phyloP scores from a whole-genome alignment of 2,329 filamentous ascomycete genomes.

The Claviceps fusiformis region DNA sequence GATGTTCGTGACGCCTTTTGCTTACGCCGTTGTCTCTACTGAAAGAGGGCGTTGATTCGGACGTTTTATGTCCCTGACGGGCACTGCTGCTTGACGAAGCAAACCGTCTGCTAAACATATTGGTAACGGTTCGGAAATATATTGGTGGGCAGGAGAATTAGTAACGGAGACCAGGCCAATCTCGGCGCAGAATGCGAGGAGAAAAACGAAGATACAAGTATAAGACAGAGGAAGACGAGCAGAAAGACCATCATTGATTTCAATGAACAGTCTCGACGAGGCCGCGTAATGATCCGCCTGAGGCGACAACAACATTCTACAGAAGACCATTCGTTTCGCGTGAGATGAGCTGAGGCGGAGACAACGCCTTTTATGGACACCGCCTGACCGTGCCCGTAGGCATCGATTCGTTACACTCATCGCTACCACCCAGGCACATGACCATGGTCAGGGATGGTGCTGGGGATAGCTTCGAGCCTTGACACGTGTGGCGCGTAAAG shows the following conservation, averaged over 20 bases:
- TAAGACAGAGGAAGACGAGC: neutral
- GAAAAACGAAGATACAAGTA: neutral
- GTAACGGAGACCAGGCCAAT: neutral
- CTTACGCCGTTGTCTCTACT: conserved; percentile 39
- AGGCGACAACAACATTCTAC: neutral
- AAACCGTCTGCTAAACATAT: conserved; percentile 36
- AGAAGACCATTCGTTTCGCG: neutral
- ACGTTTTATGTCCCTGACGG: conserved; percentile 35
- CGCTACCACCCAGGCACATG: neutral
- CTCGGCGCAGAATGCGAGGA: neutral
- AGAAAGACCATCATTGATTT: neutral
- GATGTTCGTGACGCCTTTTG: conserved; percentile 40
- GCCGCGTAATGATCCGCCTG: neutral
- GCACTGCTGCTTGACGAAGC: conserved; percentile 37
- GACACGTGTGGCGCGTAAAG: conserved; percentile 7
- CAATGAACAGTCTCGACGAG: neutral
- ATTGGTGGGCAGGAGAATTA: neutral
- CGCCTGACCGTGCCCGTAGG: neutral
- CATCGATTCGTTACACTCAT: neutral
- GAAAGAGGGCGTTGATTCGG: conserved; percentile 40
- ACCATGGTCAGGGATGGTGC: neutral
- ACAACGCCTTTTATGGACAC: neutral
- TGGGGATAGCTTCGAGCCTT: conserved; percentile 4
- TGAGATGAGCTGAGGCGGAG: neutral
- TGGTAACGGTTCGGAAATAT: conserved; percentile 3